A percentile compares a stretch with the other conserved stretches of the same genome.
These are phyloP conservation scores for Aspergillus arachidicola DNA, from an alignment of 2,329 filamentous ascomycete genomes.

Conservation along the genomic window DNA sequence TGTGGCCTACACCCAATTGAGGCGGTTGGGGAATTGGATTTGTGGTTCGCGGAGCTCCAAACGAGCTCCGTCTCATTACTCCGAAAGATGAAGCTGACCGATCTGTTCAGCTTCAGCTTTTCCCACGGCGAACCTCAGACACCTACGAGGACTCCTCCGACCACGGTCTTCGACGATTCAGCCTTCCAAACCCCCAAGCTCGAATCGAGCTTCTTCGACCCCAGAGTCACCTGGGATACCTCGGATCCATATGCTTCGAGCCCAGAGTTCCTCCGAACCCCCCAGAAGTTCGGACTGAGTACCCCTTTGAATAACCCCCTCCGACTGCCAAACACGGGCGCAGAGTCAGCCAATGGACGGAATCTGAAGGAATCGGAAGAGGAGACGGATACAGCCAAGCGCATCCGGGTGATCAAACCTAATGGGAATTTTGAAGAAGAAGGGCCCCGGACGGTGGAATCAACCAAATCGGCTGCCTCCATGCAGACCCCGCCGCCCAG, in stretches of 20 bases:
- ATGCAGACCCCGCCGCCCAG: slow-evolving; percentile 67
- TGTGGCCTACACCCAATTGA: not conserved
- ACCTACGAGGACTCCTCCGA: slow-evolving; percentile 48
- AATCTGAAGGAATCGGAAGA: slow-evolving; percentile 28
- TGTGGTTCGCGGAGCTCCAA: slow-evolving; percentile 14
- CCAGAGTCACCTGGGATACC: slow-evolving; percentile 50
- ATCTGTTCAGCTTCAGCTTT: slow-evolving; percentile 49
- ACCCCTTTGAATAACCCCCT: slow-evolving; percentile 34
- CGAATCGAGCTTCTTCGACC: slow-evolving; percentile 51
- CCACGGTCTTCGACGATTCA: slow-evolving; percentile 39
- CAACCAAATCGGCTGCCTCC: slow-evolving; percentile 46
- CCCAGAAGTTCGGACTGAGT: slow-evolving; percentile 41
- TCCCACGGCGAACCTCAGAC: slow-evolving; percentile 51
- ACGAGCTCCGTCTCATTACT: slow-evolving; percentile 13
- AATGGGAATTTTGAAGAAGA: slow-evolving; percentile 31
- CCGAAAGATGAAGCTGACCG: slow-evolving; percentile 36
- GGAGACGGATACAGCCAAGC: slow-evolving; percentile 37
- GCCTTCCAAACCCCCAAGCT: slow-evolving; percentile 50
- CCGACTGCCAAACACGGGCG: slow-evolving; percentile 17
- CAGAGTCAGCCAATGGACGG: slow-evolving; percentile 18
- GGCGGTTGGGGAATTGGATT: slow-evolving; percentile 7
- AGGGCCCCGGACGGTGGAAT: slow-evolving; percentile 36
- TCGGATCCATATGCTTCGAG: slow-evolving; percentile 51
- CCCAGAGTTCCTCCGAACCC: slow-evolving; percentile 48
- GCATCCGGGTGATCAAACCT: slow-evolving; percentile 33